These are phyloP conservation scores for Ambrosia trifida DNA, from an alignment of 129 eudicot species.

Conservation along the genomic window DNA sequence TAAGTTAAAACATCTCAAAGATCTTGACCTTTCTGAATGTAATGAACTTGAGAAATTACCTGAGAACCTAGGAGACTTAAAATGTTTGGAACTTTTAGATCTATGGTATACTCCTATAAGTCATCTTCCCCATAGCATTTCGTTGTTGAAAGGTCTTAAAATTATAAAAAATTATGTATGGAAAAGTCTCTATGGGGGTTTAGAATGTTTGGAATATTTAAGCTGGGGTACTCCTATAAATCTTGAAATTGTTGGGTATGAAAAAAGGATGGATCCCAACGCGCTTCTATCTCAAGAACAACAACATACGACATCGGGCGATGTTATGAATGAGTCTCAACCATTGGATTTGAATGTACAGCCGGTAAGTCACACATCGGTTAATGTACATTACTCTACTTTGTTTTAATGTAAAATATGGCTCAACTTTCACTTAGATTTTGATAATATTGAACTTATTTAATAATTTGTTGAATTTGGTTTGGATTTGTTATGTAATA, in stretches of 20 bases:
- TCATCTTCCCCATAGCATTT: conserved; percentile 17
- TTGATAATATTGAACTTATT: no score
- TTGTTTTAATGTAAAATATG: no score
- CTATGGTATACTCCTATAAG: background rate
- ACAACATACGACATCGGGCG: background rate
- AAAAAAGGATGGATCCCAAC: background rate
- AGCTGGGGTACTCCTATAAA: background rate
- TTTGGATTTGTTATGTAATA: no score
- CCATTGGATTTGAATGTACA: no score
- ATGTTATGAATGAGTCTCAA: no score
- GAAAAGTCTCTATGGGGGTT: background rate
- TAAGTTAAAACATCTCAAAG: conserved; percentile 6
- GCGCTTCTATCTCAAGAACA: background rate
- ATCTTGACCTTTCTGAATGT: background rate
- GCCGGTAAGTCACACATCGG: no score
- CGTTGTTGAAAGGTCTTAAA: background rate
- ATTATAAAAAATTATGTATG: no score
- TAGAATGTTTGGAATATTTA: no score
- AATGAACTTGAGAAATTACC: background rate
- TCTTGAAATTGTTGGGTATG: background rate
- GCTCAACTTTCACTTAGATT: no score
- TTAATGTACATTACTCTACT: no score
- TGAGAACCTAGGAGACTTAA: background rate
- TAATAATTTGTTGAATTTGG: no score
- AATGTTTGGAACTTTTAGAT: background rate